Evolutionary conservation across 1,139 yeast species (phyloP).

Genomic region (Pichia cactophila): DNA sequence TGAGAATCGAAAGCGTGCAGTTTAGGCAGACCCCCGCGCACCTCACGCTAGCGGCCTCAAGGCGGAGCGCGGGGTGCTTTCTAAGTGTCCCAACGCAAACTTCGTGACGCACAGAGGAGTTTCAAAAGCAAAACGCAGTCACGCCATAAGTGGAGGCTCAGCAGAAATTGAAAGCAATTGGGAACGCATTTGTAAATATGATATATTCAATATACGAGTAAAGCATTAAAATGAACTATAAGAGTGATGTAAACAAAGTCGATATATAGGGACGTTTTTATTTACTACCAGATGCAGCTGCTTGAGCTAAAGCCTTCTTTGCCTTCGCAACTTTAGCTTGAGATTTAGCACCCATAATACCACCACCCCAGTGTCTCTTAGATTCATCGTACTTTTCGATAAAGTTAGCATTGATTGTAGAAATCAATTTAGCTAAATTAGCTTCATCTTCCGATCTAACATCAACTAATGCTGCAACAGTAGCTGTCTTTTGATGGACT

Average conservation of each 20-base stretch:
- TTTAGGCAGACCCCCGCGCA: conserved; percentile 1
- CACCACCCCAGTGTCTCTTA: conserved; percentile 99
- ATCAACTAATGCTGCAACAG: conserved; percentile 95
- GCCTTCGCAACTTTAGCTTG: conserved; percentile 53
- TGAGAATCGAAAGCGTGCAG: not conserved
- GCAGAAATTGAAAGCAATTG: not conserved
- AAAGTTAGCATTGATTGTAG: conserved; percentile 90
- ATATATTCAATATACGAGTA: too few relatives aligned
- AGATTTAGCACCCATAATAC: conserved; percentile 92
- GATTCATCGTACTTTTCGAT: conserved; percentile 85
- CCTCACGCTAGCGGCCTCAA: not conserved
- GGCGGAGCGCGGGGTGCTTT: not conserved
- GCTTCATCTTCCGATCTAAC: conserved; percentile 91
- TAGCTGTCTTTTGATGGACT: conserved; percentile 93
- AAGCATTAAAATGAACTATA: too few relatives aligned
- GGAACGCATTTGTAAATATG: too few relatives aligned
- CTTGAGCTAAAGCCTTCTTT: conserved; percentile 35
- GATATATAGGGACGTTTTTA: not conserved
- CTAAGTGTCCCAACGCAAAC: too few relatives aligned
- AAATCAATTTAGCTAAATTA: conserved; percentile 83
- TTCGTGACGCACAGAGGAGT: too few relatives aligned
- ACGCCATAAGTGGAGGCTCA: not conserved
- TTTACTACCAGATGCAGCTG: conserved; percentile 20
- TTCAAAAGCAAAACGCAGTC: not conserved
- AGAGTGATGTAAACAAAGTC: too few relatives aligned